Conservation (phyloP, 2,329 filamentous ascomycete species). For the Cryoendolithus antarcticus region DNA sequence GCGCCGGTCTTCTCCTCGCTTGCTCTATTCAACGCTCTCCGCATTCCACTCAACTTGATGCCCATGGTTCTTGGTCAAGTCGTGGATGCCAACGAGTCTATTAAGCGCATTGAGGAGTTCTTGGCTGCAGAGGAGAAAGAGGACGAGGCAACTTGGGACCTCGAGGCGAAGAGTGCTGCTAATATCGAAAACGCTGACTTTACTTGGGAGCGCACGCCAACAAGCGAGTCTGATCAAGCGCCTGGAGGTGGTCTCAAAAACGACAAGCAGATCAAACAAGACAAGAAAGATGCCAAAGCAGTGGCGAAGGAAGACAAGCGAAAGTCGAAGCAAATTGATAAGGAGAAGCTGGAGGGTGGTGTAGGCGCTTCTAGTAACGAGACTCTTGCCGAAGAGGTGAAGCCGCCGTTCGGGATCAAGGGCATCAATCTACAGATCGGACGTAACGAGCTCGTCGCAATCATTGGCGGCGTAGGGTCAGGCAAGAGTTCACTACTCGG, state of each 20-base stretch:
- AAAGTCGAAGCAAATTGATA: conserved; percentile 21
- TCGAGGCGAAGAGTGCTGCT: conserved; percentile 44
- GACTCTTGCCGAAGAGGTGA: conserved; percentile 44
- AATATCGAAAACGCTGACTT: conserved; percentile 63
- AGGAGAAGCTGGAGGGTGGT: conserved; percentile 10
- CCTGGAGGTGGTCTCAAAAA: conserved; percentile 19
- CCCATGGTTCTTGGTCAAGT: conserved; percentile 81
- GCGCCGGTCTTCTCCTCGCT: conserved; percentile 84
- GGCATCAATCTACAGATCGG: conserved; percentile 56
- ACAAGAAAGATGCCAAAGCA: conserved; percentile 31
- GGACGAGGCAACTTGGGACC: conserved; percentile 53
- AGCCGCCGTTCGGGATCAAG: conserved; percentile 60
- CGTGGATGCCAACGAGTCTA: conserved; percentile 75
- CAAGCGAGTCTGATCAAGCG: conserved; percentile 27
- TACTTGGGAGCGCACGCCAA: conserved; percentile 70
- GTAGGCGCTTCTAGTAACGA: conserved; percentile 30
- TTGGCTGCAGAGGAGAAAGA: conserved; percentile 72
- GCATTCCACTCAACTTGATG: conserved; percentile 79
- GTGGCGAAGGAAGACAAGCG: conserved; percentile 29
- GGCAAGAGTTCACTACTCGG: conserved; percentile 85
- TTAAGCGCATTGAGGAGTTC: conserved; percentile 79
- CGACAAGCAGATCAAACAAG: conserved; percentile 27
- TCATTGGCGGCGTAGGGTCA: conserved; percentile 81
- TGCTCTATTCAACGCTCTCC: conserved; percentile 82
- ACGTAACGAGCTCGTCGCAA: conserved; percentile 64